These are phyloP conservation scores for Nemania sp. DNA, from an alignment of 2,329 filamentous ascomycete genomes.

Conservation along the genomic window DNA sequence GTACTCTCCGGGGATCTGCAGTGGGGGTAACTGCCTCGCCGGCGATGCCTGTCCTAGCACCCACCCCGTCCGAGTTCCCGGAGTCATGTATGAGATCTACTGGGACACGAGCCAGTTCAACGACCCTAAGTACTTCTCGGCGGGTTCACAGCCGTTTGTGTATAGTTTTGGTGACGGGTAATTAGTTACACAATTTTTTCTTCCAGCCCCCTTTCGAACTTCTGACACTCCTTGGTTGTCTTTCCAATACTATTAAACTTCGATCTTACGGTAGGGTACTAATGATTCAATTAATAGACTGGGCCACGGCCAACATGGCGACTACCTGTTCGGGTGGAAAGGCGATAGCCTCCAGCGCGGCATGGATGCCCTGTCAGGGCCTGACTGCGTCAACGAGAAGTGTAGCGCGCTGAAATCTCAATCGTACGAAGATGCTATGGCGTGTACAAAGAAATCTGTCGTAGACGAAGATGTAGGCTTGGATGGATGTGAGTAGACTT, in stretches of 20 bases:
- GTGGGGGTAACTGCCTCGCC: conserved; percentile 21
- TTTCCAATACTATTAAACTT: background rate
- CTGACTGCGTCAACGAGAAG: conserved; percentile 17
- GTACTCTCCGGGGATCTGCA: conserved; percentile 26
- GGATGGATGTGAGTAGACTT: conserved; percentile 15
- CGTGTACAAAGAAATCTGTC: conserved; percentile 12
- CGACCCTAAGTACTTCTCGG: conserved; percentile 24
- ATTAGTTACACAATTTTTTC: conserved; percentile 4
- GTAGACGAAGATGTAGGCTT: conserved; percentile 17
- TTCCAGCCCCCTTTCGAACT: background rate
- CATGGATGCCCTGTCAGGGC: conserved; percentile 18
- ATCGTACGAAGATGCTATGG: conserved; percentile 19
- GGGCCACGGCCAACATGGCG: conserved; percentile 15
- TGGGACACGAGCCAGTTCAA: conserved; percentile 30
- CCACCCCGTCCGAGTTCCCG: conserved; percentile 30
- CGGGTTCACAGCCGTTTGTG: conserved; percentile 38
- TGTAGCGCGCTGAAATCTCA: conserved; percentile 19
- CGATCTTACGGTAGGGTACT: background rate
- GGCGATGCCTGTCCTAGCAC: conserved; percentile 27
- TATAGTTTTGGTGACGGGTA: conserved; percentile 43
- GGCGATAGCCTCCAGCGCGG: conserved; percentile 4
- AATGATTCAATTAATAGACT: background rate
- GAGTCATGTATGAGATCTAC: conserved; percentile 31
- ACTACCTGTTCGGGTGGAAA: conserved; percentile 10
- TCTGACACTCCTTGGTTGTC: background rate